Evolutionary conservation across 805 yeast genomes (phyloP), one percentile per base, ranked within the genome.

Genomic region (Ogataea glucozyma): DNA sequence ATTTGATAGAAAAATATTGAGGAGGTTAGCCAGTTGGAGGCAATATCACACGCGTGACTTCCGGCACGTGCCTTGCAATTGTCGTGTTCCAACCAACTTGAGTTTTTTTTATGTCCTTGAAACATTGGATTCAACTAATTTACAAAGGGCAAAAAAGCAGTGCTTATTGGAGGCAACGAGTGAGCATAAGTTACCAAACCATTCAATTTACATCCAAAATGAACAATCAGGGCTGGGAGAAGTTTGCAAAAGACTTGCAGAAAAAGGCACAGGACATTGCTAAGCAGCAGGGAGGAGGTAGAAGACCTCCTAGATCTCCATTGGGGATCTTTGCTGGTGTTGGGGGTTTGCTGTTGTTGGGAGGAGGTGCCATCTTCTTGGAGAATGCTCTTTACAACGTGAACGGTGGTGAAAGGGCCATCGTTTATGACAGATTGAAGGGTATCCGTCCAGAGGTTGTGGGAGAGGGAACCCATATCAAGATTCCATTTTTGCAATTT

Each of bases 321-420:
- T 65, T 70, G 21, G 81, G 82, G 14, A 62, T 78, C 23, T 72
- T 82, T 58, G 77, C 82, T 16, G 89, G 88, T 5, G 54, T 75
- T 16, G 85, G 85, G 26, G 86, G 87, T 3, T 53, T 83, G 16
- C 44, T 83, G 2, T 51, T 79, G 5, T 61, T 83, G 4, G 85
- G 82, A 41, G 82, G 78, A 40, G 83, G 79, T 44, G 76, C 79
- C 3, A 38, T 78, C 31, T 60, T 75, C 19, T 49, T 76, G 27
- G 78, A 81, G 53, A 69, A 78, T 30, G 72, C 89, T 1, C 67
- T 85, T 26, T 85, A 82, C 69, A 85, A 83, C 62, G 99, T 93
- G 47, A 98, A 93, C 67, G 99, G 99, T 80, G 99, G 99, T 67
- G 98, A 91, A 66, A 77, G 99, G 62, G 99, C 97, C 13, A 90